Evolutionary conservation across 2,329 filamentous ascomycete species (phyloP).

Genomic region (Sordariomycetes sp.): DNA sequence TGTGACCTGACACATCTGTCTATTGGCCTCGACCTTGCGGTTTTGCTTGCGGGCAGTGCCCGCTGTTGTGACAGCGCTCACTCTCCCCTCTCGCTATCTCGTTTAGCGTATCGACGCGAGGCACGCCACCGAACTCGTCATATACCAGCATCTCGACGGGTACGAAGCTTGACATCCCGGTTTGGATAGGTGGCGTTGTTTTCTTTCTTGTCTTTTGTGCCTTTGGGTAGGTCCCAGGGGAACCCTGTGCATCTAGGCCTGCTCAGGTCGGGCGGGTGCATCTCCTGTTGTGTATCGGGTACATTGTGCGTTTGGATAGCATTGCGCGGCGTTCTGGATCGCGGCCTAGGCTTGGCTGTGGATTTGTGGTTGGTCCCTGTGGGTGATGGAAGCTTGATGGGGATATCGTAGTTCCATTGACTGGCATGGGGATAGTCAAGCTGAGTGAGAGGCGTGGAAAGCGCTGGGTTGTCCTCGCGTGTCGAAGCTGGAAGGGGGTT

Average conservation of each 20-base stretch:
- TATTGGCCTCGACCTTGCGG: background rate
- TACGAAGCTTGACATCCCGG: background rate
- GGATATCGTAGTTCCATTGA: too few species aligned
- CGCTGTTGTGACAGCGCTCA: background rate
- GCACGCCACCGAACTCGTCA: background rate
- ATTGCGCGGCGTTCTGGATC: background rate
- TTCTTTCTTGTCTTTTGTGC: background rate
- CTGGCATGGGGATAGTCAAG: too few species aligned
- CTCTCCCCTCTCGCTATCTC: background rate
- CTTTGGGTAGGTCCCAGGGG: background rate
- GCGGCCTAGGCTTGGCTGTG: background rate
- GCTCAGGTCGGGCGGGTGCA: background rate
- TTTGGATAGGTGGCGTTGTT: background rate
- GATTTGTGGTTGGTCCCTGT: background rate
- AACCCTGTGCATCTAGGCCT: background rate
- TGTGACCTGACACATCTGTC: background rate
- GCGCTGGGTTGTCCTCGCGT: too few species aligned
- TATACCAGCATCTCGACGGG: too few species aligned
- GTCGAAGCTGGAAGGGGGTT: background rate
- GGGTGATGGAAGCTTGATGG: background rate
- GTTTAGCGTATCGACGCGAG: background rate
- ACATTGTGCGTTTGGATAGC: background rate
- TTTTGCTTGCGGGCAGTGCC: background rate
- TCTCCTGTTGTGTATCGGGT: background rate
- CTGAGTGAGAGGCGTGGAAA: too few species aligned